Evolutionary conservation across 495 filamentous ascomycete species (phyloP), one percentile per base, ranked within the genome.

Genomic region (Elaphomyces granulatus): DNA sequence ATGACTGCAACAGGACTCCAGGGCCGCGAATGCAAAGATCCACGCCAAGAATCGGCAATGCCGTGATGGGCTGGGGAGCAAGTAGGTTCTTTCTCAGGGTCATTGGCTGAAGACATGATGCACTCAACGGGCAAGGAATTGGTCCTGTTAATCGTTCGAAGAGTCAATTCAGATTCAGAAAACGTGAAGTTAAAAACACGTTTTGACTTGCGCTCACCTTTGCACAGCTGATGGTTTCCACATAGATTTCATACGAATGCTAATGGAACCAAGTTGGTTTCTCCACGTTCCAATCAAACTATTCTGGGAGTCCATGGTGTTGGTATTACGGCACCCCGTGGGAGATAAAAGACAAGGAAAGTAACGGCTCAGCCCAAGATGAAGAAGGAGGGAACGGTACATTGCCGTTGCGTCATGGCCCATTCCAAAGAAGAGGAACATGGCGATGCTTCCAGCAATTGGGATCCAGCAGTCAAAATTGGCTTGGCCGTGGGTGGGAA

Each of bases 401-500:
- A 81, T 75, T 33, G 68, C 68, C n/a, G 71, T 57, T 3, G 82
- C 83, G 41, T 94, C 88, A 15, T 61, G 64, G 12, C 83, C 86
- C 12, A 80, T 71, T 20, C 90, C 90, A 50, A 93, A 94, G 64
- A 87, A 80, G 28, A 75, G 40, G 46, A 92, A 83, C 10, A 84
- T 64, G 34, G 77, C 45, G 34, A 78, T 64, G 0, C 72, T 72
- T 1, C 72, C 61, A 1, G 62, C 61, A 37, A 83, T 67, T 7
- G 76, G 59, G 26, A 81, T 70, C 77, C 80, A 95, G 34, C 73
- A 70, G 50, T 83, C 74, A 45, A 74, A 72, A 43, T 72, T 56
- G 12, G 78, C 60, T 0, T 60, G 33, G 19, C 73, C 63, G 40
- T 64, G 48, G 8, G 73, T 72, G 0, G 76, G 77, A 1, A 81